phyloP scores from a whole-genome alignment of 1,139 yeast genomes.

The Lodderomyces jiufengensis region DNA sequence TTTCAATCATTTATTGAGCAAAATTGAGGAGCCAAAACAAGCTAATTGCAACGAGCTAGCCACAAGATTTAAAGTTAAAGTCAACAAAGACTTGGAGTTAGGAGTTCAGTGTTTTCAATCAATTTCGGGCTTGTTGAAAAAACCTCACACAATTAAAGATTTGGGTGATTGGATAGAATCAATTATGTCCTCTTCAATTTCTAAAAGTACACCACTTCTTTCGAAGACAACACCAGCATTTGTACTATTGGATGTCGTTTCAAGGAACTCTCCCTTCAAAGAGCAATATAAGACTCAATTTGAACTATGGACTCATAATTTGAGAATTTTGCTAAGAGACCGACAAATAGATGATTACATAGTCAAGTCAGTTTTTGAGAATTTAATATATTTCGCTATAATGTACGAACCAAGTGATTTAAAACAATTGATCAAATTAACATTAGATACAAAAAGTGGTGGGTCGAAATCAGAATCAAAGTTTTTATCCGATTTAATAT shows the following conservation, averaged over 20 bases:
- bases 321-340: conserved; percentile 17
- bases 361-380: conserved; percentile 22
- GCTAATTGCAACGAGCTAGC: not conserved
- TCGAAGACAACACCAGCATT: conserved; percentile 27
- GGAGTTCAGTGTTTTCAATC: conserved; percentile 11
- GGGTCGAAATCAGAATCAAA: conserved; percentile 1
- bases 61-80: conserved; percentile 1
- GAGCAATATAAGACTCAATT: conserved; percentile 33
- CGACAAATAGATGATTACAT: conserved; percentile 17
- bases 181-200: conserved; percentile 23
- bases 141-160: conserved; percentile 13
- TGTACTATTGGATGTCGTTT: conserved; percentile 31
- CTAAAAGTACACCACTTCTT: conserved; percentile 26
- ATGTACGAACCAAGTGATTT: conserved; percentile 23
- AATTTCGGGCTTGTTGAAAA: conserved; percentile 5
- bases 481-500: conserved; percentile 22
- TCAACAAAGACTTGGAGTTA: conserved; percentile 3
- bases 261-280: conserved; percentile 33
- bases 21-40: not conserved
- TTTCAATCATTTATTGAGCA: conserved; percentile 2
- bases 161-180: conserved; percentile 29
- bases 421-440: conserved; percentile 16
- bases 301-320: conserved; percentile 33
- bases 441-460: conserved; percentile 16
- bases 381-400: conserved; percentile 25